Conservation (phyloP, 1,139 yeast species). For the Geotrichum histeridarum region DNA sequence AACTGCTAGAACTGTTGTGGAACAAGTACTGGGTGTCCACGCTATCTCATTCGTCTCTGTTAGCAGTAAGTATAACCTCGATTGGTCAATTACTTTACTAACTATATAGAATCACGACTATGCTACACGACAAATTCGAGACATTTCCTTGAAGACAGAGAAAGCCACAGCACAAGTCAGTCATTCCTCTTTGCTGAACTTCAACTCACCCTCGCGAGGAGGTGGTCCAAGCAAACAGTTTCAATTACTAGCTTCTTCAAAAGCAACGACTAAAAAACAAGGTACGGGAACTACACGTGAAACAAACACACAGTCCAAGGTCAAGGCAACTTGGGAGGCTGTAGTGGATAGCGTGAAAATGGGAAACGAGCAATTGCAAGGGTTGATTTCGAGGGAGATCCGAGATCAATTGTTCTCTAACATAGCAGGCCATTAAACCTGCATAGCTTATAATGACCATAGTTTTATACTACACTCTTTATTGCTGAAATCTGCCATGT, state of each 20-base stretch:
- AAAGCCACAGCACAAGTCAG: conserved; percentile 20
- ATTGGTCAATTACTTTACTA: conserved; percentile 15
- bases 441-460: not conserved
- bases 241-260: conserved; percentile 7
- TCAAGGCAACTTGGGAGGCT: conserved; percentile 21
- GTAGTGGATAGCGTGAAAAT: conserved; percentile 29
- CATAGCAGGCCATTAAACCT: conserved; percentile 10
- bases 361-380: conserved; percentile 36
- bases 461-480: conserved; percentile 15
- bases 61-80: conserved; percentile 15
- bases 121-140: conserved; percentile 37
- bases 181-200: conserved; percentile 24
- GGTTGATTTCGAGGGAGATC: conserved; percentile 31
- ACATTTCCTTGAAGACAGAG: conserved; percentile 27
- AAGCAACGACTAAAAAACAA: conserved; percentile 11
- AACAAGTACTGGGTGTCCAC: conserved; percentile 49
- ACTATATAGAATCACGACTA: conserved; percentile 28
- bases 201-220: conserved; percentile 4
- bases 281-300: not conserved
- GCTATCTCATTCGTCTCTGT: conserved; percentile 33
- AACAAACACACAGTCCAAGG: conserved; percentile 1
- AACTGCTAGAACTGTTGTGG: conserved; percentile 46
- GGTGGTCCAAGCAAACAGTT: conserved; percentile 1
- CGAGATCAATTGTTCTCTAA: conserved; percentile 27
- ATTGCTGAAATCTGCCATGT: not conserved